Percentiles rank a stretch among this genome's conserved stretches.
phyloP scores from a whole-genome alignment of 1,284 basidiomycete species.

The Nidula niveotomentosa region DNA sequence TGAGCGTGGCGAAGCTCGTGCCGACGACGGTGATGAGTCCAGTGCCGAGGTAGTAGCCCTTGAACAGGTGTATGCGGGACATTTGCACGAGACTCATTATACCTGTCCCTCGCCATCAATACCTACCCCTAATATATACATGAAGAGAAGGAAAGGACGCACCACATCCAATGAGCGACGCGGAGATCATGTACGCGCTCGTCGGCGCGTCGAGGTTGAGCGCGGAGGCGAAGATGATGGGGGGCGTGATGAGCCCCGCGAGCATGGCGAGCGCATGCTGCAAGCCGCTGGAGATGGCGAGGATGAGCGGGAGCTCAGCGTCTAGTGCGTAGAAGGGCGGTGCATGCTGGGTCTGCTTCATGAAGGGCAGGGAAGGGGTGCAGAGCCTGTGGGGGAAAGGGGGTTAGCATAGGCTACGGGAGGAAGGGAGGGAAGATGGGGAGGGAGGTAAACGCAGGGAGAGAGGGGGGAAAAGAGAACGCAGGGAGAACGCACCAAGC shows the following conservation, averaged over 20 bases:
- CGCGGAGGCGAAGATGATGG: constrained; percentile 77
- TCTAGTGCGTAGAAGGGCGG: constrained; percentile 78
- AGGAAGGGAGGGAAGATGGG: background rate
- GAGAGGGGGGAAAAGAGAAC: background rate
- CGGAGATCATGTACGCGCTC: constrained; percentile 81
- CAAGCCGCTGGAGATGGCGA: constrained; percentile 69
- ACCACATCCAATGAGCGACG: constrained; percentile 79
- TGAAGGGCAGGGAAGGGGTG: constrained; percentile 61
- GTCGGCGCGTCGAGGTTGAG: constrained; percentile 54
- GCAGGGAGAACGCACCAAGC: constrained; percentile 38
- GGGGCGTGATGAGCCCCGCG: constrained; percentile 74
- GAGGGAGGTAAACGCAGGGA: constrained; percentile 4
- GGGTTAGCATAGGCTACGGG: background rate
- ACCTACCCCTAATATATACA: background rate
- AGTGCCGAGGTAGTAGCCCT: constrained; percentile 70
- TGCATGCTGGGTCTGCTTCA: constrained; percentile 29
- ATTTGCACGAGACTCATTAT: constrained; percentile 78
- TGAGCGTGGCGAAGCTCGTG: constrained; percentile 81
- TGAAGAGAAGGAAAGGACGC: constrained; percentile 11
- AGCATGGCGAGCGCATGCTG: constrained; percentile 85
- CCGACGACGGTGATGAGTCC: constrained; percentile 85
- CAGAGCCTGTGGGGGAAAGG: constrained; percentile 43
- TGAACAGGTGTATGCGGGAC: constrained; percentile 61
- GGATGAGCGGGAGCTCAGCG: constrained; percentile 64
- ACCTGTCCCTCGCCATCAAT: constrained; percentile 32